Base-by-base conservation (phyloP, 164 flowering plant species). In the Magnolia officinalis region DNA sequence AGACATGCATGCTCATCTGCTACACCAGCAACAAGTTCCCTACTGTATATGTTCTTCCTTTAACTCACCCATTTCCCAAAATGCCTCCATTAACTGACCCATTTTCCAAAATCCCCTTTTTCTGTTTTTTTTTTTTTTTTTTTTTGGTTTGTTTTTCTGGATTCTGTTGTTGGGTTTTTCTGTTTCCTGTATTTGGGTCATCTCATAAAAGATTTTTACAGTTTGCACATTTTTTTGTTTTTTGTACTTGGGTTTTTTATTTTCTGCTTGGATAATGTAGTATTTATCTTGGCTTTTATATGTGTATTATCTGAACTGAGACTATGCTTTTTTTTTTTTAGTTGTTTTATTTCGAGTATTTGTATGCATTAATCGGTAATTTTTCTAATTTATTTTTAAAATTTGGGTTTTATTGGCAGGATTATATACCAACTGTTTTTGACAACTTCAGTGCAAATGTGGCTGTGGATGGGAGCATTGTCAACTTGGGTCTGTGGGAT, bases 21-120 rank as follows among this genome's bases (percentile, higher is more conserved):
- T 95, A 95, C 83, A 95, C 98, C 64, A 93, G 96, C 79, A 93
- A 95, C 97, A 95, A 92, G 88, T 95, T 95, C 78, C 98, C 98
- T 0, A 90, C 95, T 82, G 98, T 94, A 80, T 55, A 86, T 91
- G 16, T 8, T 16, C 61, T 72, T 63, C 16, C 80, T 66, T 59
- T 7, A 55, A 52, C 61, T 55, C 26, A 21, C 50, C 55, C 67
- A 63, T 19, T n/a, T 23, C 21, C 63, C 76, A 78, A 72, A 4
- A 9, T 23, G 29, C 14, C 11, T 63, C 16, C 80, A 65, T 59
- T 7, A 55, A 52, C 18, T 55, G n/a, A 21, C 50, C 55, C 67
- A 55, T 19, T n/a, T n/a, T 18, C 63, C 76, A 78, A 72, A 4
- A 23, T 70, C 8, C 20, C 29, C 13, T 18, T 20, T 9, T 76